A percentile compares a stretch with the other conserved stretches of the same genome.
These are phyloP conservation scores for Osmanthus fragrans DNA, from an alignment of 257 asterid species.

Conservation along the genomic window DNA sequence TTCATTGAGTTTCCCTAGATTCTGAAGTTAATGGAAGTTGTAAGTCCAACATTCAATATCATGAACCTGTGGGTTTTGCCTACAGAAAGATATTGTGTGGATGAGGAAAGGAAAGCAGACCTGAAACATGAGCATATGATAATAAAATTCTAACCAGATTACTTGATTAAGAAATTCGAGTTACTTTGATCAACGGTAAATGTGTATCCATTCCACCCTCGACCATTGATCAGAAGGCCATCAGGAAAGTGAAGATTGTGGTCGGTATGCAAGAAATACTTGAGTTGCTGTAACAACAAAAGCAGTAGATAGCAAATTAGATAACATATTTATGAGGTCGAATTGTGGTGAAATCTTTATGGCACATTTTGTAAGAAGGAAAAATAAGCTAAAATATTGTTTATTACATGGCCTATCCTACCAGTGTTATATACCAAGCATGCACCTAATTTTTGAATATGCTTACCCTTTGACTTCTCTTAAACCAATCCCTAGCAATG, in stretches of 20 bases:
- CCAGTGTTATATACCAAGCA: neutral
- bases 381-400: too few relatives aligned
- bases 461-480: slow-evolving; percentile 73
- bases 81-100: slow-evolving; percentile 25
- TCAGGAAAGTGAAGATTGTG: slow-evolving; percentile 85
- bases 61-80: slow-evolving; percentile 91
- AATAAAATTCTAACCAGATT: neutral
- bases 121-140: neutral
- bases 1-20: slow-evolving; percentile 90
- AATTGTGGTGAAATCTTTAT: neutral
- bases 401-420: too few relatives aligned
- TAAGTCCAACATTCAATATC: slow-evolving; percentile 79
- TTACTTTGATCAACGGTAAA: slow-evolving; percentile 76
- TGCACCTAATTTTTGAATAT: neutral
- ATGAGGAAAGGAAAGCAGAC: neutral
- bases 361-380: too few relatives aligned
- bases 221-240: slow-evolving; percentile 89
- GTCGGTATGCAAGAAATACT: slow-evolving; percentile 70
- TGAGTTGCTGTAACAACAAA: slow-evolving; percentile 59
- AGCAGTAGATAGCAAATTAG: slow-evolving; percentile 2
- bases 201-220: slow-evolving; percentile 86
- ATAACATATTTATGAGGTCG: neutral
- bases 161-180: neutral
- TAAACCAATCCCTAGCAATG: slow-evolving; percentile 93
- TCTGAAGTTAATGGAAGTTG: slow-evolving; percentile 80